Percentiles rank a stretch among this genome's conserved stretches.
phyloP scores from a whole-genome alignment of 257 asterid genomes.

The Lavandula angustifolia region DNA sequence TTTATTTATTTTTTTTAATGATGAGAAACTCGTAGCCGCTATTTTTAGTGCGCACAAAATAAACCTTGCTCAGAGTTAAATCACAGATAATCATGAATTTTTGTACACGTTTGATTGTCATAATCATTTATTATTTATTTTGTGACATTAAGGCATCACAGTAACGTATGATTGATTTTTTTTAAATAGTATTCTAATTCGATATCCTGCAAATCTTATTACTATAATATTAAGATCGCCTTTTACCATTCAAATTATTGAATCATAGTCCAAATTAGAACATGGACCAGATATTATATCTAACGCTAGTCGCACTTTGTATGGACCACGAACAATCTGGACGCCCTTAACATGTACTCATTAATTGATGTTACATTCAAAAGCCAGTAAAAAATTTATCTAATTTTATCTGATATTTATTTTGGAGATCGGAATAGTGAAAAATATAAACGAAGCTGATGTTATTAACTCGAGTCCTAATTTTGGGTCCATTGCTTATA shows the following conservation, averaged over 20 bases:
- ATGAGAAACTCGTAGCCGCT: too few species aligned
- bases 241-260: slow-evolving; percentile 8
- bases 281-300: slow-evolving; percentile 28
- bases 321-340: slow-evolving; percentile 26
- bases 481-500: background rate
- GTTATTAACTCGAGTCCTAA: background rate
- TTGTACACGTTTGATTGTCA: slow-evolving; percentile 38
- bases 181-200: background rate
- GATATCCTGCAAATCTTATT: background rate
- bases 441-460: background rate
- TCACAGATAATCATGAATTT: slow-evolving; percentile 36
- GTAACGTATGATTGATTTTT: slow-evolving; percentile 13
- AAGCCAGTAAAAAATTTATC: background rate
- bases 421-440: too few species aligned
- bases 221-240: background rate
- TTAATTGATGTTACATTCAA: background rate
- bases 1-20: too few species aligned
- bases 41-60: too few species aligned
- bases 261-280: slow-evolving; percentile 30
- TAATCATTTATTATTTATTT: slow-evolving; percentile 34
- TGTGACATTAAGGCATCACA: slow-evolving; percentile 26
- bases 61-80: too few species aligned
- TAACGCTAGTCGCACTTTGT: background rate
- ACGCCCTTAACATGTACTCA: slow-evolving; percentile 14
- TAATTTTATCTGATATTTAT: background rate